These are phyloP conservation scores for Bombardia bombarda DNA, from an alignment of 495 filamentous ascomycete genomes.

Conservation along the genomic window DNA sequence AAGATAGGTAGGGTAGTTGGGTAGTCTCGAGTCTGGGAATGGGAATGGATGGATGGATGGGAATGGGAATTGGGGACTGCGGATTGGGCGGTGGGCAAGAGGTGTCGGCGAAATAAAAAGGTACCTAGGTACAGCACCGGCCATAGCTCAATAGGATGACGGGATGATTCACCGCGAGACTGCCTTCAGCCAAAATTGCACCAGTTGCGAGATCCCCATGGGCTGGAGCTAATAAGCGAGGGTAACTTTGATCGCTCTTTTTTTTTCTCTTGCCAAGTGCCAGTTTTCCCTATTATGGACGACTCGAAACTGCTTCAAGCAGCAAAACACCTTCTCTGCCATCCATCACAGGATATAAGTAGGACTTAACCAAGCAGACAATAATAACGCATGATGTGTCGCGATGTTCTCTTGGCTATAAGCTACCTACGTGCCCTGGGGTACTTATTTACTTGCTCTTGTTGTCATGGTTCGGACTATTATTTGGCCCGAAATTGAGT, in stretches of 20 bases:
- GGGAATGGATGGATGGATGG: not conserved
- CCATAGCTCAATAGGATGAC: no score
- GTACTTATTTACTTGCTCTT: no score
- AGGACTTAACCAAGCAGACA: no score
- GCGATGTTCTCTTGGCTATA: no score
- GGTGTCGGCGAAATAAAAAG: not conserved
- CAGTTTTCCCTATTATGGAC: conserved; percentile 2
- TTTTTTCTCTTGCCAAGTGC: not conserved
- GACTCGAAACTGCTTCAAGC: no score
- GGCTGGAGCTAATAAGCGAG: conserved; percentile 9
- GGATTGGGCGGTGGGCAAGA: not conserved
- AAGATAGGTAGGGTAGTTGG: not conserved
- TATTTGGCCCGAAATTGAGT: no score
- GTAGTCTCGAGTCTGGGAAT: conserved; percentile 3
- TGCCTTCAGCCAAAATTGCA: conserved; percentile 13
- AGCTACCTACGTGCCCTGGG: no score
- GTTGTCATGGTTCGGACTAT: no score
- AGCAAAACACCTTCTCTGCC: no score
- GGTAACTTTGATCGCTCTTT: not conserved
- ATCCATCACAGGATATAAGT: no score
- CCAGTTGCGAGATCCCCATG: conserved; percentile 1
- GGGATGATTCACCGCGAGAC: conserved; percentile 14
- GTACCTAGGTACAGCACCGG: conserved; percentile 7
- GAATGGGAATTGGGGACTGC: not conserved
- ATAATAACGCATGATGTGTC: no score